Base-by-base conservation (phyloP, 805 yeast genomes). In the Ogataea henricii region DNA sequence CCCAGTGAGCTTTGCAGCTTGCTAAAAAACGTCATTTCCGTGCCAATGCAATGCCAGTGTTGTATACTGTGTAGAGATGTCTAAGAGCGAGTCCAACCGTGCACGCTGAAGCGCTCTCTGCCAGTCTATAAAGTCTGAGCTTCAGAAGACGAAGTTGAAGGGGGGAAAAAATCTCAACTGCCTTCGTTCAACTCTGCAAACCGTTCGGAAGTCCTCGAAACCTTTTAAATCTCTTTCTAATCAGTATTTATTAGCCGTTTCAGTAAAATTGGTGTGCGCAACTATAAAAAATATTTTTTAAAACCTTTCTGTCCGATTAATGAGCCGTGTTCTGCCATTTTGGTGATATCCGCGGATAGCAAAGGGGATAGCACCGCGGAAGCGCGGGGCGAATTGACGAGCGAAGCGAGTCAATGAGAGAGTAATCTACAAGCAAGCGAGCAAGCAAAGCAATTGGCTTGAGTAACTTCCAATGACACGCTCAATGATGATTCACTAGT, bases 21-120 rank as follows among this genome's bases (percentile, higher is more conserved):
- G 30, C 49, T 46, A 30, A 55, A 49, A 40, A 55, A 51, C 22
- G 59, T 49, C 59, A 55, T 55, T 33, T 12, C n/a, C n/a, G n/a
- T 27, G 35, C n/a, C 12, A n/a, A 29, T 6, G 35, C 17, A 16
- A 9, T 14, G 35, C 12, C 17, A 4, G 21, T 20, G 5, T 14
- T 18, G 18, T 34, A 18, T 8, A 23, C 21, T 34, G 37, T 20
- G 21, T 34, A 14, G 6, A 18, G 37, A 17, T 20, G 37, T 17
- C 23, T 20, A 18, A 17, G 6, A 6, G 5, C 10, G 6, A 7
- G 35, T 32, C 18, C 20, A 32, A 32, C 20, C 10, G 6, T 32
- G 35, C 35, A n/a, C 35, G 9, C n/a, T 27, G n/a, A 13, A 27
- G 17, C 9, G 34, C 17, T 30, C 34, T 12, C 30, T 27, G n/a